Evolutionary conservation across 1,284 basidiomycete genomes (phyloP).

Genomic region (Malassezia yamatoensis): DNA sequence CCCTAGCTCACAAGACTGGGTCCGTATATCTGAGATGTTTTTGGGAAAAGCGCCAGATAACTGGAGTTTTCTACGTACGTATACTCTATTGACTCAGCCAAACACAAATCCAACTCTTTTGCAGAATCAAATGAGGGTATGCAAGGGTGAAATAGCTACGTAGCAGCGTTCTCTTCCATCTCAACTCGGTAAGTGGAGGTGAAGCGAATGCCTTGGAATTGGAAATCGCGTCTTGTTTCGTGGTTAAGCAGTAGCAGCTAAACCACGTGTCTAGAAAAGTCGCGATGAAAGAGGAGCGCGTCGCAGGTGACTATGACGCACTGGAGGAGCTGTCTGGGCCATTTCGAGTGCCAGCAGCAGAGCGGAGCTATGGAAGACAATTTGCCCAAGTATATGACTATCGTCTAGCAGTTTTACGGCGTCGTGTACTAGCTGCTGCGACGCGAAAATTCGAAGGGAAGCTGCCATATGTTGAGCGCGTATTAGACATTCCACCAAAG

Average conservation of each 20-base stretch:
- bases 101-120: conserved; percentile 28
- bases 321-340: conserved; percentile 22
- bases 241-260: too few relatives aligned
- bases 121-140: conserved; percentile 8
- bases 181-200: too few relatives aligned
- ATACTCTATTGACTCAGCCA: conserved; percentile 8
- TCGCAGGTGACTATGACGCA: conserved; percentile 4
- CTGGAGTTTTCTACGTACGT: conserved; percentile 54
- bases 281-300: neutral
- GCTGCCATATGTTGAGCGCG: conserved; percentile 58
- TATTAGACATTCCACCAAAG: conserved; percentile 76
- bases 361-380: conserved; percentile 34
- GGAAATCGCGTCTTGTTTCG: too few relatives aligned
- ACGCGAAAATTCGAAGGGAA: conserved; percentile 18
- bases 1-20: conserved; percentile 77
- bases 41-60: conserved; percentile 60
- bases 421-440: conserved; percentile 30
- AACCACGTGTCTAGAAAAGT: neutral
- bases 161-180: neutral
- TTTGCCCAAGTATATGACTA: conserved; percentile 46
- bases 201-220: too few relatives aligned
- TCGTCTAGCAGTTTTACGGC: conserved; percentile 39
- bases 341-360: conserved; percentile 30
- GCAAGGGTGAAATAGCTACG: conserved; percentile 2
- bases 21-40: conserved; percentile 91